Base-by-base conservation (phyloP, 1,139 yeast genomes). In the Debaryomyces sp. region DNA sequence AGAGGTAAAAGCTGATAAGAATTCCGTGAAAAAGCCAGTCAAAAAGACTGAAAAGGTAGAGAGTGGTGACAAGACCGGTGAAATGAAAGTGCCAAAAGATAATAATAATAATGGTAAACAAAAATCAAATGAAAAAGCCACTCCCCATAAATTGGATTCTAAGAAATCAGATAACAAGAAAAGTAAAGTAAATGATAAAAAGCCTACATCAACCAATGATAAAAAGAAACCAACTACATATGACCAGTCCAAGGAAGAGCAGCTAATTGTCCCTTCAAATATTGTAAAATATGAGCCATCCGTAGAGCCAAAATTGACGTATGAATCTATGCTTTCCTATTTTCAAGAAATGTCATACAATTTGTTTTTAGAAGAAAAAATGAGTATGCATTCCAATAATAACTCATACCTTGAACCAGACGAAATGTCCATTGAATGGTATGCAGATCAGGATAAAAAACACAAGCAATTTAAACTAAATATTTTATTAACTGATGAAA, bases 341-440 rank as follows among this genome's bases (percentile, higher is more conserved):
- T 80, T 76, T 58, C 68, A 77, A 54, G 85, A 82, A 56, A 78
- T 84, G 71, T 77, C 87, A 51, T 79, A 78, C 62, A 84, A 84
- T 49, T 65, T 85, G 48, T 84, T 82, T 52, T 68, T 82, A 45
- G 92, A 86, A 61, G 89, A 85, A 55, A 68, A 73, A 41, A 62
- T 73, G 30, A 77, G 75, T 37, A 32, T 45, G 27, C 73, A 75
- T 32, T 71, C 81, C 38, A 73, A 83, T 43, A 67, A 75, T 2
- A 73, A 78, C 36, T 57, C 62, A 36, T 60, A 58, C 39, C 59
- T 69, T 15, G 76, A 80, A 41, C 64, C 77, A 1, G 59, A 61
- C 2, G 77, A 72, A 45, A 64, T 73, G 54, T 56, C 66, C 26
- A 69, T 85, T 44, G 82, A 79, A 50, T 82, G 86, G 86, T 81